Conservation (phyloP, 495 filamentous ascomycete genomes). For the Annulohypoxylon bovei region DNA sequence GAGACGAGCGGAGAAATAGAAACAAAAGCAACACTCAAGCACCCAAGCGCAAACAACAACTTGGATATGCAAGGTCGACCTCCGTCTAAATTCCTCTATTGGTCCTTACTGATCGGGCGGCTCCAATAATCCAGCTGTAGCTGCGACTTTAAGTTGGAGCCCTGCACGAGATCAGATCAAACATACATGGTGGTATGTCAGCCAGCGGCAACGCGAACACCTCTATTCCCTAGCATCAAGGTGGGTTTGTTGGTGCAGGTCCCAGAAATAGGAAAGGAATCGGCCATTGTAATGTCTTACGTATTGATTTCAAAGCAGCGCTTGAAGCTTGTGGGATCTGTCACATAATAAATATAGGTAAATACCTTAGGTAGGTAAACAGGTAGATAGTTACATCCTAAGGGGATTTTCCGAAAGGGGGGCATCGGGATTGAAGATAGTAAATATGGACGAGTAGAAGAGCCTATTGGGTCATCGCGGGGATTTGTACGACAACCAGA, state of each 20-base stretch:
- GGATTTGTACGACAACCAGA: slow-evolving; percentile 33
- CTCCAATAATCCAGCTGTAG: slow-evolving; percentile 21
- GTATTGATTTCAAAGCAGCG: slow-evolving; percentile 18
- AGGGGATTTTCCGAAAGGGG: background rate
- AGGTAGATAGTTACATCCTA: background rate
- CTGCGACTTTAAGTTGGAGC: slow-evolving; percentile 23
- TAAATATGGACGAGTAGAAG: background rate
- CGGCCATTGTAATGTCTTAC: slow-evolving; percentile 24
- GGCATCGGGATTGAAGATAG: background rate
- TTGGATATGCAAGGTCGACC: slow-evolving; percentile 32
- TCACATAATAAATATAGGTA: slow-evolving; percentile 6
- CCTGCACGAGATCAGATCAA: slow-evolving; percentile 40
- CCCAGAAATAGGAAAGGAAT: slow-evolving; percentile 8
- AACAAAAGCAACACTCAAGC: slow-evolving; percentile 3
- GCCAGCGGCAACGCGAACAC: slow-evolving; percentile 23
- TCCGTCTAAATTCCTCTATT: slow-evolving; percentile 28
- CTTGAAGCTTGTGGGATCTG: slow-evolving; percentile 6
- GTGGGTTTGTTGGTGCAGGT: slow-evolving; percentile 13
- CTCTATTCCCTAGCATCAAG: slow-evolving; percentile 31
- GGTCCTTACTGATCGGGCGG: slow-evolving; percentile 16
- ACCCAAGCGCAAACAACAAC: slow-evolving; percentile 22
- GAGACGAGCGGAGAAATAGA: slow-evolving; percentile 14
- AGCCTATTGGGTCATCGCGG: slow-evolving; percentile 25
- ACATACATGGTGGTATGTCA: slow-evolving; percentile 9
- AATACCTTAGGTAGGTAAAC: background rate